Conservation (phyloP, 768 basidiomycete species). For the Lactarius akahatsu region DNA sequence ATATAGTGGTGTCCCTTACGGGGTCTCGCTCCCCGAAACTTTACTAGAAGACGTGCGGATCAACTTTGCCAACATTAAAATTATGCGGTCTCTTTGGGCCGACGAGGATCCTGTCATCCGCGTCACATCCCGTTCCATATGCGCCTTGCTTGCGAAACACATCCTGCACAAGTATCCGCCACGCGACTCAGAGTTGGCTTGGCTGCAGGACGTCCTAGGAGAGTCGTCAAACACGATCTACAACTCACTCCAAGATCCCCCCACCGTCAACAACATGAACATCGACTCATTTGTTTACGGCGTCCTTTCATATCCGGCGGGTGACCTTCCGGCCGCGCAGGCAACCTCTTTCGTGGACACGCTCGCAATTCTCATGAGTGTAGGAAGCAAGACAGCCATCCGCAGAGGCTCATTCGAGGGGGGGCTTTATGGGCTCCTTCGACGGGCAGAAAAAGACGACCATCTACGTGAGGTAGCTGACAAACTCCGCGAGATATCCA, state of each 20-base stretch:
- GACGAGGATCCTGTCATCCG: constrained; percentile 1
- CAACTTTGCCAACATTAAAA: neutral
- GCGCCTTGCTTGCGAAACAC: neutral
- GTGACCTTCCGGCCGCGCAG: neutral
- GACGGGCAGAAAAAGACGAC: constrained; percentile 11
- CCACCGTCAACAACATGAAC: neutral
- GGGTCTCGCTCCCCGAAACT: neutral
- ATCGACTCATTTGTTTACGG: constrained; percentile 3
- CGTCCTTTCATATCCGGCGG: neutral
- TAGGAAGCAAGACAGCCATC: neutral
- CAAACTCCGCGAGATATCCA: neutral
- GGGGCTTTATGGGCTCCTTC: neutral
- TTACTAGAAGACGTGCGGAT: neutral
- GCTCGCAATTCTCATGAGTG: constrained; percentile 11
- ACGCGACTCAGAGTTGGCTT: neutral
- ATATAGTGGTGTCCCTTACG: neutral
- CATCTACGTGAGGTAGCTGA: constrained; percentile 34
- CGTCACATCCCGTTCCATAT: neutral
- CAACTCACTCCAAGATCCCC: neutral
- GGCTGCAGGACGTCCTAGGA: neutral
- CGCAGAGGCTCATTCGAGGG: neutral
- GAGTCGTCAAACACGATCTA: neutral
- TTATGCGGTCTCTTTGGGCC: neutral
- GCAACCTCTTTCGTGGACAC: neutral
- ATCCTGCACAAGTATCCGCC: neutral